phyloP scores from a whole-genome alignment of 2,329 filamentous ascomycete species.

The Colletotrichum siamense region DNA sequence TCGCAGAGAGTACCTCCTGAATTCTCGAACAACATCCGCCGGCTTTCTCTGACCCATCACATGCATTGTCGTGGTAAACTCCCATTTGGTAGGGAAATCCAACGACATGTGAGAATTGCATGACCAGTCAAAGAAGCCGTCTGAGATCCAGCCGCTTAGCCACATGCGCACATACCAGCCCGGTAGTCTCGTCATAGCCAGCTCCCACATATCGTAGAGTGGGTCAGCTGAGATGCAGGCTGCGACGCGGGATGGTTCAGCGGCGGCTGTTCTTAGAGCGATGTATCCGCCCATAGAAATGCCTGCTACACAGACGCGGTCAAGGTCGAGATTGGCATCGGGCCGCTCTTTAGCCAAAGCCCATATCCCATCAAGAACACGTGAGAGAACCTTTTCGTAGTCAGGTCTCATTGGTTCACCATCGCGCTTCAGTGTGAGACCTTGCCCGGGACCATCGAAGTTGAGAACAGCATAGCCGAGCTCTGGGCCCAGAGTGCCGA shows the following conservation, averaged over 20 bases:
- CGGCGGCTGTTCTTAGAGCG: conserved; percentile 24
- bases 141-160: not conserved
- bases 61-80: not conserved
- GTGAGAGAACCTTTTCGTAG: conserved; percentile 38
- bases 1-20: not conserved
- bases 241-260: conserved; percentile 43
- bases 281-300: conserved; percentile 48
- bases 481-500: conserved; percentile 26
- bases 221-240: conserved; percentile 45
- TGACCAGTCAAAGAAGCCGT: not conserved
- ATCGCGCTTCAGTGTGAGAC: conserved; percentile 35
- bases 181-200: not conserved
- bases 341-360: conserved; percentile 18
- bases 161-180: not conserved
- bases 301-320: conserved; percentile 41
- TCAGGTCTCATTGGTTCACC: conserved; percentile 37
- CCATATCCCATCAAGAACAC: conserved; percentile 36
- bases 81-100: not conserved
- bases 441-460: conserved; percentile 53
- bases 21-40: not conserved
- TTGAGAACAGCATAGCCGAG: conserved; percentile 48
- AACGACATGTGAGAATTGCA: not conserved
- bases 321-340: conserved; percentile 38
- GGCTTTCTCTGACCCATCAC: not conserved
- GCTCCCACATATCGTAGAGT: conserved; percentile 38